Percentiles rank a stretch among this genome's conserved stretches.
Conservation (phyloP, 805 yeast genomes). For the Sporopachydermia lactativora region DNA sequence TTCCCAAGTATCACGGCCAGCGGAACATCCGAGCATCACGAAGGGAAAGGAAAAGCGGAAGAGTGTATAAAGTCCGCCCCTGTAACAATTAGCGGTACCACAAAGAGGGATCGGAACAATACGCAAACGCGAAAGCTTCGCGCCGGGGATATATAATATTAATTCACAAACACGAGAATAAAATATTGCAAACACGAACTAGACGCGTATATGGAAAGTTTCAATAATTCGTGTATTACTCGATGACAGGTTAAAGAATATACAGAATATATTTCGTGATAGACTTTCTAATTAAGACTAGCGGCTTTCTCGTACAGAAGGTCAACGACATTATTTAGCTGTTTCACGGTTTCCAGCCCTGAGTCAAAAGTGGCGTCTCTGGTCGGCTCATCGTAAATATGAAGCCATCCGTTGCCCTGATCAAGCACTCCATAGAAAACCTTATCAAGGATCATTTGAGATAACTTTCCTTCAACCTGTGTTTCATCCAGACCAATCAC, state of each 20-base stretch:
- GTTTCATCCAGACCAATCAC: slow-evolving; percentile 76
- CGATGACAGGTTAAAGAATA: slow-evolving; percentile 4
- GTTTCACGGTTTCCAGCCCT: slow-evolving; percentile 73
- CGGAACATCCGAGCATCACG: too few species aligned
- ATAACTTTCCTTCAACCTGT: slow-evolving; percentile 86
- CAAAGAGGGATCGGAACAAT: too few species aligned
- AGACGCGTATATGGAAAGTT: background rate
- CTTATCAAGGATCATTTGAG: slow-evolving; percentile 93
- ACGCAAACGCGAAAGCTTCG: too few species aligned
- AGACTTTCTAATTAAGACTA: slow-evolving; percentile 42
- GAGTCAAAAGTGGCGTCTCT: slow-evolving; percentile 82
- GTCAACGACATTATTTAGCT: slow-evolving; percentile 81
- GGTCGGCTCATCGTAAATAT: slow-evolving; percentile 78
- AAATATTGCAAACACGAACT: background rate
- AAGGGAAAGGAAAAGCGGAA: too few species aligned
- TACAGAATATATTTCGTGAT: background rate
- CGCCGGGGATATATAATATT: too few species aligned
- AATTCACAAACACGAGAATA: too few species aligned
- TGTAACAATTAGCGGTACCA: too few species aligned
- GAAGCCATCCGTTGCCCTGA: slow-evolving; percentile 97
- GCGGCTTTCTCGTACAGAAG: slow-evolving; percentile 89
- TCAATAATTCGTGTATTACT: slow-evolving; percentile 2
- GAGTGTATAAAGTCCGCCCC: too few species aligned
- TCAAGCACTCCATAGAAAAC: slow-evolving; percentile 94
- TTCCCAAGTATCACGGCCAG: too few species aligned